Conservation (phyloP, 345 rosid species). For the Hirschfeldia incana region DNA sequence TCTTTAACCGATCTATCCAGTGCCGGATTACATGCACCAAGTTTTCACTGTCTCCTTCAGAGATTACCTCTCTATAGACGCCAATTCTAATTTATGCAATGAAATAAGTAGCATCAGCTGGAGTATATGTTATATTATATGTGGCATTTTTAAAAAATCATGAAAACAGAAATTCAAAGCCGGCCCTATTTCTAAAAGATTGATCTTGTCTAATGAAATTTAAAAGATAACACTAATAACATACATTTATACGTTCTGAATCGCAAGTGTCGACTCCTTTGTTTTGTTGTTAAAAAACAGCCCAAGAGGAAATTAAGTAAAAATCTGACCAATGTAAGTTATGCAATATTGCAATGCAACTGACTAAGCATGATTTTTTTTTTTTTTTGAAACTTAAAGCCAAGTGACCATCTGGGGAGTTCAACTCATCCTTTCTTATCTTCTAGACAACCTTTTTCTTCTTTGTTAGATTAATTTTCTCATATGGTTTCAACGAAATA, state of each 20-base stretch:
- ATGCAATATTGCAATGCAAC: too few species aligned
- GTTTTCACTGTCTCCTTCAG: neutral
- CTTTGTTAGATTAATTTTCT: neutral
- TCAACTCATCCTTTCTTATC: neutral
- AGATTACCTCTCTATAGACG: neutral
- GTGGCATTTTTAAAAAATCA: too few species aligned
- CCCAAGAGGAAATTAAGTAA: too few species aligned
- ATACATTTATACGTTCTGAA: too few species aligned
- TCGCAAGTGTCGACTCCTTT: too few species aligned
- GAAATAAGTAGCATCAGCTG: neutral
- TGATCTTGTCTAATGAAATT: too few species aligned
- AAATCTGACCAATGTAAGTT: too few species aligned
- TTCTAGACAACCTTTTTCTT: neutral
- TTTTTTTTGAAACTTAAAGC: neutral
- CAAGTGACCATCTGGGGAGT: neutral
- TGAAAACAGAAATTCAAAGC: too few species aligned
- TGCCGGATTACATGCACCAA: neutral
- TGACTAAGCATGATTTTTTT: too few species aligned
- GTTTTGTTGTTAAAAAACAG: too few species aligned
- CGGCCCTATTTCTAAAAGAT: too few species aligned
- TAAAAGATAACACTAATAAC: too few species aligned
- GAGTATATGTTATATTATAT: neutral
- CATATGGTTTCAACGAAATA: neutral
- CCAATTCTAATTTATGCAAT: neutral
- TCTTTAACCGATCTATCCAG: neutral